Evolutionary conservation across 2,329 filamentous ascomycete genomes (phyloP), one percentile per base, ranked within the genome.

Genomic region (Calycina herbarum): DNA sequence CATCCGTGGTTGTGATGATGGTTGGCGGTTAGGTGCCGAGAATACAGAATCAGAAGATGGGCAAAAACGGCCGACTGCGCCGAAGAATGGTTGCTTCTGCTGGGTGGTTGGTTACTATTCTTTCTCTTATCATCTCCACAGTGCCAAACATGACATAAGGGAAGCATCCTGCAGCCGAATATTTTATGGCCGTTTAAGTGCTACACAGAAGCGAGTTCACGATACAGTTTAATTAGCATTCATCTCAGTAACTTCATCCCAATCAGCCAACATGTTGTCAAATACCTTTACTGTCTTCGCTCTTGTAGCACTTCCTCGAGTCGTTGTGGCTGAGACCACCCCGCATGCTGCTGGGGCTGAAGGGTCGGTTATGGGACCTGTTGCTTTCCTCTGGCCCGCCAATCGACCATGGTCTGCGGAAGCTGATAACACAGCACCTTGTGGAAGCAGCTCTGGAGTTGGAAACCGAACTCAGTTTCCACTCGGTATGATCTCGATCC

Each of bases 341-440:
- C 61, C 61, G 42, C 61, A 63, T 63, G 61, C 61, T 57, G 10
- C n/a, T 29, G 61, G 61, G 29, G 48, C 61, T 57, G 51, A 57
- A 17, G 61, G 61, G 3, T 29, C 51, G 3, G 61, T 63, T 40
- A 80, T 80, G 77, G 85, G 85, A 11, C 85, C 85, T 7, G 84
- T 85, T 24, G 84, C 83, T 10, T 86, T 89, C 73, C 78, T 88
- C 75, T 89, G 86, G 85, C 86, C 86, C 3, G 73, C 79, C 15
- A 85, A 88, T 74, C 79, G 86, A 61, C 77, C 78, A 51, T 89
- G 85, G 85, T 78, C 78, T 60, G 82, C 81, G 35, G 78, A 79
- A 13, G 76, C 80, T 45, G 86, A 88, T 71, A 87, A 87, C 70
- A 83, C 74, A 5, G 78, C 81, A 6, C 86, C 86, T 0, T 89